Evolutionary conservation across 129 eudicot species (phyloP).

Genomic region (Sambucus nigra): DNA sequence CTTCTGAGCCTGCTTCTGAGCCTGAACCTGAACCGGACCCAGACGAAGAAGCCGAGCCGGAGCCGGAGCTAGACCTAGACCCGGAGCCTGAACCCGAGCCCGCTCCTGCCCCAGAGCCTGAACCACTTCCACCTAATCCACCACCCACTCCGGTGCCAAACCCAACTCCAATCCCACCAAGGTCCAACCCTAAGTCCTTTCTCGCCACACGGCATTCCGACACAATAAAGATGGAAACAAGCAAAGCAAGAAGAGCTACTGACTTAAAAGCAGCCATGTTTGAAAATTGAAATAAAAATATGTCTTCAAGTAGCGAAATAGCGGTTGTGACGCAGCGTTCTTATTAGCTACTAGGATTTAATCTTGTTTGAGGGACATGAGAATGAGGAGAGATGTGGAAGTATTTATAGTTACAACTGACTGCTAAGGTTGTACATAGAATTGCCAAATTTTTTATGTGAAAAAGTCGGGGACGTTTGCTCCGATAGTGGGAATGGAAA

Average conservation of each 20-base stretch:
- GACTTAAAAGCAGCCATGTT: conserved; percentile 23
- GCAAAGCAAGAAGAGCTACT: conserved; percentile 19
- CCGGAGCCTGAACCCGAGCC: conserved; percentile 33
- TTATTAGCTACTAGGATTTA: background rate
- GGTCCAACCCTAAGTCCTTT: conserved; percentile 53
- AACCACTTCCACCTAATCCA: conserved; percentile 60
- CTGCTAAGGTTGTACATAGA: background rate
- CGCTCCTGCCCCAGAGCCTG: conserved; percentile 51
- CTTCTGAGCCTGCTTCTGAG: conserved; percentile 39
- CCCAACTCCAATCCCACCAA: conserved; percentile 57
- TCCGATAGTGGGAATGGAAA: background rate
- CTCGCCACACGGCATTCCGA: conserved; percentile 60
- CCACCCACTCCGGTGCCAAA: conserved; percentile 53
- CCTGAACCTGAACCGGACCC: conserved; percentile 39
- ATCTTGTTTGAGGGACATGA: conserved; percentile 9
- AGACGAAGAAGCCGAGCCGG: conserved; percentile 45
- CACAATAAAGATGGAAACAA: conserved; percentile 21
- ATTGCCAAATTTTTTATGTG: background rate
- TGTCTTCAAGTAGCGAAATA: conserved; percentile 1
- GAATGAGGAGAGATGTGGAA: background rate
- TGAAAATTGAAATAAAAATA: background rate
- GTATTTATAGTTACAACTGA: conserved; percentile 33
- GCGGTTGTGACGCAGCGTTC: conserved; percentile 14
- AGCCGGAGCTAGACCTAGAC: conserved; percentile 22
- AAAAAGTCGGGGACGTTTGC: background rate